These are phyloP conservation scores for Polytrichum commune DNA, from an alignment of 225 moss, liverwort and hornwort genomes.

Conservation along the genomic window DNA sequence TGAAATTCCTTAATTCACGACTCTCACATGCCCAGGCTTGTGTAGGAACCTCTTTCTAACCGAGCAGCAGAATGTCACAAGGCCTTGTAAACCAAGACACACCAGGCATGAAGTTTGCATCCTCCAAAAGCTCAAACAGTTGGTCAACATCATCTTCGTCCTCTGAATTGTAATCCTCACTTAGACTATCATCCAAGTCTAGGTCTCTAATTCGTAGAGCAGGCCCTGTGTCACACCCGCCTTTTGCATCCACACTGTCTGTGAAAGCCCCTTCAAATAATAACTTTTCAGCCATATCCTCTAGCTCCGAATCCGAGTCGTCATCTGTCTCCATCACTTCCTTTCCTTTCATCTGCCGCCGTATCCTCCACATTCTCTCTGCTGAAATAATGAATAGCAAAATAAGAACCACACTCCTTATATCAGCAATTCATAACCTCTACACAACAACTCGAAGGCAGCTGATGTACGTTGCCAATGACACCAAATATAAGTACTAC, in stretches of 20 bases:
- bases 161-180: slow-evolving; percentile 30
- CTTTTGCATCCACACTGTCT: slow-evolving; percentile 29
- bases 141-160: slow-evolving; percentile 42
- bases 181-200: slow-evolving; percentile 33
- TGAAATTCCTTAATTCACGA: too few relatives aligned
- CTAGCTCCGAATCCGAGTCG: slow-evolving; percentile 47
- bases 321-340: slow-evolving; percentile 39
- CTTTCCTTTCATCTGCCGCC: slow-evolving; percentile 41
- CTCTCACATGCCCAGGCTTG: too few relatives aligned
- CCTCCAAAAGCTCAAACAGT: slow-evolving; percentile 51
- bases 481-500: slow-evolving; percentile 24
- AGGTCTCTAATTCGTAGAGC: slow-evolving; percentile 35
- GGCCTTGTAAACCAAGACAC: background rate
- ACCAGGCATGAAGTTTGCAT: slow-evolving; percentile 47
- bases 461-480: slow-evolving; percentile 1
- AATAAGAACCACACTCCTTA: too few relatives aligned
- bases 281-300: slow-evolving; percentile 52
- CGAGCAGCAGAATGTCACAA: background rate
- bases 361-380: slow-evolving; percentile 51
- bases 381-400: slow-evolving; percentile 5
- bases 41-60: background rate
- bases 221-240: slow-evolving; percentile 33
- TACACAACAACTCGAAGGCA: too few relatives aligned
- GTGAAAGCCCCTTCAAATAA: slow-evolving; percentile 37
- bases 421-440: too few relatives aligned